Percentiles rank a stretch among this genome's conserved stretches.
phyloP scores from a whole-genome alignment of 148 eudicot species.

The Pouteria glomerata region DNA sequence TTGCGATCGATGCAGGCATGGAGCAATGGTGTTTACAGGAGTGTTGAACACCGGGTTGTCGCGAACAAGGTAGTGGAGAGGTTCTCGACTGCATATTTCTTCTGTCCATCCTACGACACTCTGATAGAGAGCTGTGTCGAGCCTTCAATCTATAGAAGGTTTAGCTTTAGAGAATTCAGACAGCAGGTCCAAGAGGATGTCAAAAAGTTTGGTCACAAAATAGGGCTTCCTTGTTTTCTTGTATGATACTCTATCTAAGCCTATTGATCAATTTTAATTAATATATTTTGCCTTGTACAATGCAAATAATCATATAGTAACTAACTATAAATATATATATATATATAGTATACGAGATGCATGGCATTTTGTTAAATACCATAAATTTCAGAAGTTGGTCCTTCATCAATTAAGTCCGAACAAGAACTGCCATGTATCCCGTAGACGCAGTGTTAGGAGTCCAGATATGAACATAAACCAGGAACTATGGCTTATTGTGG shows the following conservation, averaged over 20 bases:
- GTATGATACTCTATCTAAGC: constrained; percentile 4
- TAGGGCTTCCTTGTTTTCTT: constrained; percentile 73
- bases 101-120: constrained; percentile 70
- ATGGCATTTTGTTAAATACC: neutral
- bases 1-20: constrained; percentile 66
- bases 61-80: constrained; percentile 56
- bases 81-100: constrained; percentile 79
- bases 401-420: neutral
- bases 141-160: constrained; percentile 48
- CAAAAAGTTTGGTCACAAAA: constrained; percentile 49
- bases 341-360: neutral
- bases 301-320: neutral
- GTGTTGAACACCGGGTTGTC: constrained; percentile 83
- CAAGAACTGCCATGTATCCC: too few species aligned
- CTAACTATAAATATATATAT: neutral
- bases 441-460: too few species aligned
- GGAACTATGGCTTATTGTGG: neutral
- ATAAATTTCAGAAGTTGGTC: neutral
- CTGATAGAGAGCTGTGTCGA: constrained; percentile 47
- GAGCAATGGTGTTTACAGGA: constrained; percentile 85
- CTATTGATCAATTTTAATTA: neutral
- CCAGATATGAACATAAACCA: neutral
- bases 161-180: constrained; percentile 69
- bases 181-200: constrained; percentile 81
- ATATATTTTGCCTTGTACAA: neutral